Evolutionary conservation across 2,329 filamentous ascomycete genomes (phyloP).

Genomic region (Neofusicoccum kwambonambiense): DNA sequence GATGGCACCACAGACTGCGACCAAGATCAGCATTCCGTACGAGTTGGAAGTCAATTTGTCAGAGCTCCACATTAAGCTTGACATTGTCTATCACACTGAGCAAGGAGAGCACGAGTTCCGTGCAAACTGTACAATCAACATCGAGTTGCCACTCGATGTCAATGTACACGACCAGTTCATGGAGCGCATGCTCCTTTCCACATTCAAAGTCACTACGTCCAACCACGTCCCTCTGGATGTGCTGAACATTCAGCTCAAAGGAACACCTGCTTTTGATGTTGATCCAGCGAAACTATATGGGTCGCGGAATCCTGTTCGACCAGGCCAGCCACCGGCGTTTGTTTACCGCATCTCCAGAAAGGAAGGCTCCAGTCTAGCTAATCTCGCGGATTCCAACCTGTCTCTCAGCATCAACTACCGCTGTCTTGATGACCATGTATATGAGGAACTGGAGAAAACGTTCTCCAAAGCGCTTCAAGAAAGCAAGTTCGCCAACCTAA

Average conservation of each 20-base stretch:
- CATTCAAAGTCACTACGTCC: slow-evolving; percentile 85
- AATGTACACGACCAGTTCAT: slow-evolving; percentile 98
- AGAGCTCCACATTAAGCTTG: slow-evolving; percentile 71
- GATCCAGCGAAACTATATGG: slow-evolving; percentile 51
- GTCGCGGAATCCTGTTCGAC: slow-evolving; percentile 63
- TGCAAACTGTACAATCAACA: slow-evolving; percentile 62
- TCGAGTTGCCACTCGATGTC: slow-evolving; percentile 81
- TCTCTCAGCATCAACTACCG: slow-evolving; percentile 73
- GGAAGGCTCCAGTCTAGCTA: slow-evolving; percentile 30
- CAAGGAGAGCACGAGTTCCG: slow-evolving; percentile 65
- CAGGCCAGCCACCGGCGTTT: slow-evolving; percentile 76
- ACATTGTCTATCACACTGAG: slow-evolving; percentile 70
- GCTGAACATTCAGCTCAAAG: slow-evolving; percentile 66
- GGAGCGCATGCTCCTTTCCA: slow-evolving; percentile 74
- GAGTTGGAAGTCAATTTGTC: slow-evolving; percentile 75
- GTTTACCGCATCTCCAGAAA: slow-evolving; percentile 73
- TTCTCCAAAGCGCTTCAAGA: slow-evolving; percentile 49
- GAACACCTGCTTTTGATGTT: slow-evolving; percentile 68
- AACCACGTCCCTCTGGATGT: slow-evolving; percentile 72
- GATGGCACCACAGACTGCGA: slow-evolving; percentile 45
- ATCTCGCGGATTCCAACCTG: slow-evolving; percentile 43
- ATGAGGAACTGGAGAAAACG: slow-evolving; percentile 44
- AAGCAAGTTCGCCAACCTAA: slow-evolving; percentile 48
- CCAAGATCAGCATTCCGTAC: slow-evolving; percentile 73
- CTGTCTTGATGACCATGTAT: slow-evolving; percentile 72